Evolutionary conservation across 2,329 filamentous ascomycete species (phyloP), one percentile per base, ranked within the genome.

Genomic region (Daldinia eschscholtzii): DNA sequence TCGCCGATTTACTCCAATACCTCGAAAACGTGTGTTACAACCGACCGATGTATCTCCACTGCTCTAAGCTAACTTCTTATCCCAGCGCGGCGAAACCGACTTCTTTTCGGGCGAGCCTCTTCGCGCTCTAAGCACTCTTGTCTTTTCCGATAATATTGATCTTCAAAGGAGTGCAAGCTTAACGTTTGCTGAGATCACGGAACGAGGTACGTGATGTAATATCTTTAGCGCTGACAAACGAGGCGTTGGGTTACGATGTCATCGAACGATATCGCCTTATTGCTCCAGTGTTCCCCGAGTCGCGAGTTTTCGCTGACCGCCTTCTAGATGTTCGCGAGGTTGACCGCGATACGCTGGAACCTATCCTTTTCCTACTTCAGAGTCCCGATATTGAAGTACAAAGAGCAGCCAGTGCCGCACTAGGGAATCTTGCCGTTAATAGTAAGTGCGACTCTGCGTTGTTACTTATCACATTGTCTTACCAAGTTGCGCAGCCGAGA

Each of bases 131-230:
- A 98, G 93, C 82, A 99, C 95, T 12, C 88, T 99, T 28, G 96
- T 99, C 65, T 99, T 97, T 81, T 99, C 96, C 65, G 94, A 98
- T 81, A 99, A 99, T 83, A 94, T 99, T 79, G 96, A 99, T 80
- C 87, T 99, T 60, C 96, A 99, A 83, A 89, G 96, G 73, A 98
- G 96, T 83, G 96, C 96, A 60, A 98, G 95, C 80, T 88, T 99
- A 81, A 99, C 96, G 2, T 99, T 99, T 86, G 96, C 96, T 68
- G 96, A 99, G 81, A 99, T 99, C 74, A 99, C 96, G 42, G 96
- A 99, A 83, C 85, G 95, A 93, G 95, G 96, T 98, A 87, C 76
- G 68, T 72, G 39, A 28, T 26, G n/a, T 72, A 39, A 28, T 26
- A 30, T 13, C 23, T 6, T 67, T 30, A 15, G 57, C 50, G 28